phyloP scores from a whole-genome alignment of 495 filamentous ascomycete genomes.

The Corynascus novoguineensis region DNA sequence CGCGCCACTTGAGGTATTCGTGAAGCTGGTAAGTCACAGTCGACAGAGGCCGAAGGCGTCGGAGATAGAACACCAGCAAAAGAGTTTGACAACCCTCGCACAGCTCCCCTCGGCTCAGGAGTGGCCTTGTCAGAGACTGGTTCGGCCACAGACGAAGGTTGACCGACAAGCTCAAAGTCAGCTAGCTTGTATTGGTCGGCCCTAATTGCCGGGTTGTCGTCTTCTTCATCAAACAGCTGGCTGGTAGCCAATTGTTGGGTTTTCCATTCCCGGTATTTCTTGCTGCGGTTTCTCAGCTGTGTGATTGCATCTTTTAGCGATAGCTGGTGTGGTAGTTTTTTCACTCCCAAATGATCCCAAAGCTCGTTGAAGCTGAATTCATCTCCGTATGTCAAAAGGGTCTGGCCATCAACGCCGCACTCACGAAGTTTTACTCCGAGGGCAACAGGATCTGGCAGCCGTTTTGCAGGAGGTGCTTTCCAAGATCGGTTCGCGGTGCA shows the following conservation, averaged over 20 bases:
- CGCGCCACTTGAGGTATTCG: neutral
- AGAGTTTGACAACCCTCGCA: neutral
- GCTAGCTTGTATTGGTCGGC: neutral
- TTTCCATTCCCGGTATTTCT: slow-evolving; percentile 28
- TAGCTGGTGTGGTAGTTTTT: slow-evolving; percentile 30
- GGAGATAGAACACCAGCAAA: slow-evolving; percentile 9
- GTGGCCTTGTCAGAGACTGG: neutral
- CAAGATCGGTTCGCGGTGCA: slow-evolving; percentile 50
- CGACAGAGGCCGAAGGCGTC: slow-evolving; percentile 2
- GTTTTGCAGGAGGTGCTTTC: slow-evolving; percentile 26
- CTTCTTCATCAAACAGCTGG: neutral
- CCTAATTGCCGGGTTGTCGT: slow-evolving; percentile 6
- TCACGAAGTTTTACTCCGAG: slow-evolving; percentile 54
- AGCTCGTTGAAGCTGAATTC: slow-evolving; percentile 20
- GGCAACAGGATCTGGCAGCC: slow-evolving; percentile 44
- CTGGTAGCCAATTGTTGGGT: slow-evolving; percentile 6
- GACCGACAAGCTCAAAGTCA: slow-evolving; percentile 3
- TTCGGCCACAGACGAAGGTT: neutral
- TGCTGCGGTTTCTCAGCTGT: slow-evolving; percentile 30
- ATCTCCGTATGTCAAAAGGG: slow-evolving; percentile 48
- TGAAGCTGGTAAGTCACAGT: neutral
- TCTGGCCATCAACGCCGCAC: slow-evolving; percentile 55
- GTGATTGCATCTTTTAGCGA: slow-evolving; percentile 29
- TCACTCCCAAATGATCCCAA: slow-evolving; percentile 30
- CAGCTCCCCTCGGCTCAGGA: neutral